These are phyloP conservation scores for Talaromyces wortmannii DNA, from an alignment of 495 filamentous ascomycete species.

Conservation along the genomic window DNA sequence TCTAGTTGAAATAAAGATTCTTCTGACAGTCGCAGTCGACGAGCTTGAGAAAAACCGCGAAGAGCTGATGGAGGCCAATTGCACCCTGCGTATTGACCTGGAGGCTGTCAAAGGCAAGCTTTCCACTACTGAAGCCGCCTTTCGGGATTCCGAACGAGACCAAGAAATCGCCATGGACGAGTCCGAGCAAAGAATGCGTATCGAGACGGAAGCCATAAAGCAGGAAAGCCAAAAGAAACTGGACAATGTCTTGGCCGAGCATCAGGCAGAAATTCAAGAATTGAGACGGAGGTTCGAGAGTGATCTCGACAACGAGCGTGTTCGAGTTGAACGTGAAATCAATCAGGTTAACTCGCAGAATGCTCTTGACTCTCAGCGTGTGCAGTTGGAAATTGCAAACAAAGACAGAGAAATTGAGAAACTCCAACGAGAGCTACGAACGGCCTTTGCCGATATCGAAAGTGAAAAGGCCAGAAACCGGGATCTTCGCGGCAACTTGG, in stretches of 20 bases:
- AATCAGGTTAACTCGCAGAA: slow-evolving; percentile 55
- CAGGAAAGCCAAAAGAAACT: slow-evolving; percentile 34
- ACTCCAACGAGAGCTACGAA: slow-evolving; percentile 44
- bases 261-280: slow-evolving; percentile 43
- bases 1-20: background rate
- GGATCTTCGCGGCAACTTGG: slow-evolving; percentile 53
- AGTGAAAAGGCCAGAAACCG: slow-evolving; percentile 51
- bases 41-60: slow-evolving; percentile 58
- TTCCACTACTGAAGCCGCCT: slow-evolving; percentile 26
- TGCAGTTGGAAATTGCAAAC: slow-evolving; percentile 53
- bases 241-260: slow-evolving; percentile 29
- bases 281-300: slow-evolving; percentile 40
- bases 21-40: slow-evolving; percentile 42
- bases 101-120: slow-evolving; percentile 47
- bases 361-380: slow-evolving; percentile 54
- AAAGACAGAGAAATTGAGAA: slow-evolving; percentile 55
- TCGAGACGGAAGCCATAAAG: slow-evolving; percentile 36
- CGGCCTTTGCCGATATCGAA: slow-evolving; percentile 51
- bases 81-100: slow-evolving; percentile 50
- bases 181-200: slow-evolving; percentile 36
- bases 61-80: slow-evolving; percentile 49
- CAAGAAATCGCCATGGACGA: slow-evolving; percentile 56
- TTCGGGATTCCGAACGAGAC: slow-evolving; percentile 45
- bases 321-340: slow-evolving; percentile 52
- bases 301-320: slow-evolving; percentile 61